These are phyloP conservation scores for Quercus engelmannii DNA, from an alignment of 306 rosid species.

Conservation along the genomic window DNA sequence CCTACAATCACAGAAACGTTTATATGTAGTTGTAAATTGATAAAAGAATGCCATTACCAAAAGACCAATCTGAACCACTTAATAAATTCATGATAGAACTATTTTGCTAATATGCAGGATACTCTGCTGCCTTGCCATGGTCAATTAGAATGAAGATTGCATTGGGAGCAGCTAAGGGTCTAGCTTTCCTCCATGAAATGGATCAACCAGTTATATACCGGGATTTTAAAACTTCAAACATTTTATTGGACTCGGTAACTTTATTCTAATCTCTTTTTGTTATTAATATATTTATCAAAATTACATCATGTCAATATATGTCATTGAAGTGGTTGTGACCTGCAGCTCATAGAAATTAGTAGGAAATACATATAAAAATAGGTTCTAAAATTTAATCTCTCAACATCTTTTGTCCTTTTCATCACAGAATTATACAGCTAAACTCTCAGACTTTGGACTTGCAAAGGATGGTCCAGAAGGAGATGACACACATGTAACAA, in stretches of 20 bases:
- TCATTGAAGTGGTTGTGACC: too few species aligned
- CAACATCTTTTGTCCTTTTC: background rate
- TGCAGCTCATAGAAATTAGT: too few species aligned
- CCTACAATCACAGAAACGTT: too few species aligned
- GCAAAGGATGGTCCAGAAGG: constrained; percentile 82
- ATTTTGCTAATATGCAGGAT: constrained; percentile 35
- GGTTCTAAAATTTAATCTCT: too few species aligned
- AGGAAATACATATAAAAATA: too few species aligned
- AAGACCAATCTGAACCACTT: too few species aligned
- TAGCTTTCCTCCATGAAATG: constrained; percentile 72
- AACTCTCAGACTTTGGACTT: constrained; percentile 73
- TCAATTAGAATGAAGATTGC: constrained; percentile 77
- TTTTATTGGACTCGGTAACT: constrained; percentile 67
- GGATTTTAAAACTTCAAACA: constrained; percentile 81
- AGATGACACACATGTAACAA: constrained; percentile 58
- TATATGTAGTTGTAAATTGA: too few species aligned
- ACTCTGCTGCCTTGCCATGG: constrained; percentile 67
- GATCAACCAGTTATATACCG: constrained; percentile 81
- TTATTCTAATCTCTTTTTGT: background rate
- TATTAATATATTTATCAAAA: background rate
- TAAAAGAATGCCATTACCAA: too few species aligned
- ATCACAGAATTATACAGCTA: constrained; percentile 64
- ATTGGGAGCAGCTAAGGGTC: constrained; percentile 73
- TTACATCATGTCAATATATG: too few species aligned
- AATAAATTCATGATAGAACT: too few species aligned